Base-by-base conservation (phyloP, 2,329 filamentous ascomycete genomes). In the Seiridium cupressi region DNA sequence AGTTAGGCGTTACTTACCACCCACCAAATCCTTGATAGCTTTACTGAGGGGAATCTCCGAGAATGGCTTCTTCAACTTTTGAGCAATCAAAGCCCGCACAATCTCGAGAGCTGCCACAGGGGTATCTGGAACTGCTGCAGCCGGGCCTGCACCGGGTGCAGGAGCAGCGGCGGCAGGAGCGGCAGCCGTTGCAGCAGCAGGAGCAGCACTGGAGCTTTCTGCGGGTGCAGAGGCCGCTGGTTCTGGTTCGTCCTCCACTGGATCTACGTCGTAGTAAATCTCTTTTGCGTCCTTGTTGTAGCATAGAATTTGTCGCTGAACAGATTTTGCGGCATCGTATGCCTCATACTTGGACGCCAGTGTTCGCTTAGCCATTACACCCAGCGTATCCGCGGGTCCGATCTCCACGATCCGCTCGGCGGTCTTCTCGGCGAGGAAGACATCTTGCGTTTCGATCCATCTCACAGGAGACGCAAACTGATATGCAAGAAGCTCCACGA, bases 361-460 rank as follows among this genome's bases (percentile, higher is more conserved):
- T 58, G 95, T 99, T 70, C 94, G 87, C 83, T 93, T 96, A 66
- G 95, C 95, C 95, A 99, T 99, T 61, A 92, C 93, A 74, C 94
- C 94, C 42, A 99, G 87, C 34, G 95, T 99, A 78, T 99, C 94
- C 70, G 94, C 93, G 34, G 95, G 95, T 75, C 95, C 95, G 69
- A 99, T 90, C 78, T 99, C 95, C 70, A 99, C 95, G 73, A 99
- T 96, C 73, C 95, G 89, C 84, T 99, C 95, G 55, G 95, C 96
- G 57, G 89, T 90, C 81, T 96, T 95, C 78, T 98, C 93, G 66
- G 90, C 94, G 69, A 99, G 90, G 73, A 99, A 95, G 70, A 99
- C 95, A 94, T 99, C 95, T 81, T 99, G 95, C 59, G 95, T 99
- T 81, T 99, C 95, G 78, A 99, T 99, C 95, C 95, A 99, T 88